These are phyloP conservation scores for Sporothrix phasma DNA, from an alignment of 2,329 filamentous ascomycete genomes.

Conservation along the genomic window DNA sequence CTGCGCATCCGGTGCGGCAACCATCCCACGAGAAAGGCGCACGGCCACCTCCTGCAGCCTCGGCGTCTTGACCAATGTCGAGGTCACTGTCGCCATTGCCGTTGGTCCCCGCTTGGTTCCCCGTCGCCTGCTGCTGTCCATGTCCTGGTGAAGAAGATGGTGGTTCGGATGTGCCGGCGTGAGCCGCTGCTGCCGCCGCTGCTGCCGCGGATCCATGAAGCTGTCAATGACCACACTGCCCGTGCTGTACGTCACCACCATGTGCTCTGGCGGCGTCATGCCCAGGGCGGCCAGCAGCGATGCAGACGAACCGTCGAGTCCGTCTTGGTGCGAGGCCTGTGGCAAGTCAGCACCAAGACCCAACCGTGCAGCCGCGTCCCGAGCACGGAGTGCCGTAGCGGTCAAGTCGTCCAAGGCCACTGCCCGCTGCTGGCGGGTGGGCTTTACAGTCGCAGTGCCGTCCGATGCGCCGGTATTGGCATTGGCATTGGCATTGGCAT, in stretches of 20 bases:
- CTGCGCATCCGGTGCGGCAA: constrained; percentile 41
- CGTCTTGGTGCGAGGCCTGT: not conserved
- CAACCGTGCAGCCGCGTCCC: constrained; percentile 43
- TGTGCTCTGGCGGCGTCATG: constrained; percentile 40
- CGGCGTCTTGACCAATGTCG: constrained; percentile 11
- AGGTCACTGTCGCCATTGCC: not conserved
- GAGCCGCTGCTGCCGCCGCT: not conserved
- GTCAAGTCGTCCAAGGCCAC: constrained; percentile 44
- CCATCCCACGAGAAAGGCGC: constrained; percentile 47
- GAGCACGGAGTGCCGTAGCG: constrained; percentile 41
- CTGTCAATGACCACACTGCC: constrained; percentile 30
- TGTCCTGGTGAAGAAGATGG: not conserved
- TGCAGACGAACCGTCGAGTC: constrained; percentile 33
- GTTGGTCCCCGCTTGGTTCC: not conserved
- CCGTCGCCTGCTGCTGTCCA: not conserved
- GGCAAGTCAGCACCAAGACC: constrained; percentile 30
- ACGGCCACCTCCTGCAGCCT: constrained; percentile 21
- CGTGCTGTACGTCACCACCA: constrained; percentile 47
- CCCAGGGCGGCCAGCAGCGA: constrained; percentile 36
- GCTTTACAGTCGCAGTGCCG: not conserved
- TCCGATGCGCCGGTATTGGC: no score
- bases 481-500: no score
- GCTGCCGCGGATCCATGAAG: constrained; percentile 33
- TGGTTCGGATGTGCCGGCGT: not conserved
- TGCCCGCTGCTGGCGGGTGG: constrained; percentile 23